These are phyloP conservation scores for Pascua sp. DNA, from an alignment of 1,284 basidiomycete species.

Conservation along the genomic window DNA sequence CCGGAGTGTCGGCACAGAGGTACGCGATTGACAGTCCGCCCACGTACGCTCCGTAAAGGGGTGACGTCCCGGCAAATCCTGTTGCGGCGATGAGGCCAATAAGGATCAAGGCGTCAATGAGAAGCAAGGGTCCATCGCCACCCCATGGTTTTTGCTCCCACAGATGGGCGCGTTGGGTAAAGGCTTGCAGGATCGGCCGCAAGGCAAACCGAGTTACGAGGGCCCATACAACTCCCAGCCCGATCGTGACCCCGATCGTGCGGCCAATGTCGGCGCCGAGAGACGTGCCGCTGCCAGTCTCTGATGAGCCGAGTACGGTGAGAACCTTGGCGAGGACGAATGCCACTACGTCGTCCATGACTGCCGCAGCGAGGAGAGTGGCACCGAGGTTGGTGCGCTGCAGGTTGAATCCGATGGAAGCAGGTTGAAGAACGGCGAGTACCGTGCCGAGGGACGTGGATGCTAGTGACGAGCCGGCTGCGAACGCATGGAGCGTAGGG, in stretches of 20 bases:
- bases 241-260: slow-evolving; percentile 30
- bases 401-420: slow-evolving; percentile 39
- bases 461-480: slow-evolving; percentile 56
- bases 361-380: slow-evolving; percentile 55
- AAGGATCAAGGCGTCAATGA: slow-evolving; percentile 34
- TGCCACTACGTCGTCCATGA: slow-evolving; percentile 59
- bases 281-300: slow-evolving; percentile 5
- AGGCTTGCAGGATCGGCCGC: slow-evolving; percentile 15
- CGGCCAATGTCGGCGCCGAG: slow-evolving; percentile 32
- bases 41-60: slow-evolving; percentile 53
- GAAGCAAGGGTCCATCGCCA: slow-evolving; percentile 26
- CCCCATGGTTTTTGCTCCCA: slow-evolving; percentile 13
- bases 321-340: slow-evolving; percentile 57
- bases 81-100: slow-evolving; percentile 34
- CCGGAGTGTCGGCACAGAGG: slow-evolving; percentile 18
- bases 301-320: slow-evolving; percentile 40
- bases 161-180: neutral
- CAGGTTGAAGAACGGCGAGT: slow-evolving; percentile 52
- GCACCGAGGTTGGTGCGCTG: slow-evolving; percentile 54
- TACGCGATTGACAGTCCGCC: slow-evolving; percentile 46
- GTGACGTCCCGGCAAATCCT: slow-evolving; percentile 49
- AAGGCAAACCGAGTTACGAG: slow-evolving; percentile 18
- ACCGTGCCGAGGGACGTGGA: slow-evolving; percentile 59
- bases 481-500: slow-evolving; percentile 53
- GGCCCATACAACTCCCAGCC: slow-evolving; percentile 18